phyloP scores from a whole-genome alignment of 2,329 filamentous ascomycete genomes.

The Dactylella cylindrospora region DNA sequence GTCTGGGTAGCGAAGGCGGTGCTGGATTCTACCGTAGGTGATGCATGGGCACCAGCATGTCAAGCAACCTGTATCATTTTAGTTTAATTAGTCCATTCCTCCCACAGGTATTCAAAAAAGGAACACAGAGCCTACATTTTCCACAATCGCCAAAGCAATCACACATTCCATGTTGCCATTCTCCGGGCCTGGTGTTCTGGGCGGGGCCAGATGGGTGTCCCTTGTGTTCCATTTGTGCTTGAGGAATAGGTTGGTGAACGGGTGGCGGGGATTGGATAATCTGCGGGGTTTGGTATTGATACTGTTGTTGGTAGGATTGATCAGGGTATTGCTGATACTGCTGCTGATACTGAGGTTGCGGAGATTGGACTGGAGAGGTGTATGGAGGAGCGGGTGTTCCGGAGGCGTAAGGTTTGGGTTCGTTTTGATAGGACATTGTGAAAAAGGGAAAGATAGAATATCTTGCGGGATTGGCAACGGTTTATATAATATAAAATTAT shows the following conservation, averaged over 20 bases:
- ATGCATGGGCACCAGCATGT: slow-evolving; percentile 44
- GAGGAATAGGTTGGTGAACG: slow-evolving; percentile 2
- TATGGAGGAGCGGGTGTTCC: too few species aligned
- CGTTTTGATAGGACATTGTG: too few species aligned
- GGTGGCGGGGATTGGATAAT: slow-evolving; percentile 4
- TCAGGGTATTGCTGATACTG: too few species aligned
- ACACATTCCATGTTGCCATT: slow-evolving; percentile 45
- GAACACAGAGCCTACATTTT: slow-evolving; percentile 33
- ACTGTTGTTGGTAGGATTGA: too few species aligned
- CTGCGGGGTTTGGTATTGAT: not conserved
- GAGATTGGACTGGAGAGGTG: too few species aligned
- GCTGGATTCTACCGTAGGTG: slow-evolving; percentile 39
- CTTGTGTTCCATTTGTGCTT: slow-evolving; percentile 26
- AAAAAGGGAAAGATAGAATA: too few species aligned
- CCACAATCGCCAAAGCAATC: slow-evolving; percentile 43
- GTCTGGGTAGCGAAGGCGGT: slow-evolving; percentile 29
- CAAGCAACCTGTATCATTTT: slow-evolving; percentile 17
- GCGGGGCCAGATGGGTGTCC: slow-evolving; percentile 4
- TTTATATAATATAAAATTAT: too few species aligned
- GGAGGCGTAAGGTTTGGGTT: too few species aligned
- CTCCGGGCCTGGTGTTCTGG: slow-evolving; percentile 1
- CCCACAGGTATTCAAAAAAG: not conserved
- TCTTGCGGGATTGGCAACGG: too few species aligned
- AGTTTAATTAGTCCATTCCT: not conserved
- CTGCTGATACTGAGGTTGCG: too few species aligned